Base-by-base conservation (phyloP, 192 early-diverging fungal genomes). In the Coemansia sp. region DNA sequence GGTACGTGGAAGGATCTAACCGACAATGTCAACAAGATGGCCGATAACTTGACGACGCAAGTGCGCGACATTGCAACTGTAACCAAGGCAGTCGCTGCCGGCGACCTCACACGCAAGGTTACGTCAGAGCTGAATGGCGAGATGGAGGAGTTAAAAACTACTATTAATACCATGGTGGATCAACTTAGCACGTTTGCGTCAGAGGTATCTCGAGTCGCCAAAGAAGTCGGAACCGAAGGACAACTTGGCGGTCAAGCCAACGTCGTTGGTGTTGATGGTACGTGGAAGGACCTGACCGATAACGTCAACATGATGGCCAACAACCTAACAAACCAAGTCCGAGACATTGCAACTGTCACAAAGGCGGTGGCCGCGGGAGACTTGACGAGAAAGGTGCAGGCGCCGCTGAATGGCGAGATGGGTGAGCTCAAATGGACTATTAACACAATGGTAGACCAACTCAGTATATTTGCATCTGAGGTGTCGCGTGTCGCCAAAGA, bases 401-500 rank as follows among this genome's bases (percentile, higher is more conserved):
- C 53, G 2, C 26, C 20, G n/a, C 28, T 55, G 10, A 59, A 64
- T n/a, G 87, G 87, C 26, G 87, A 89, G 69, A 87, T 87, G 52
- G 52, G 26, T 4, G 52, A n/a, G 0, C 52, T 54, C 1, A 66
- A 66, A 19, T 5, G 19, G 0, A 65, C 62, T 3, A 64, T 64
- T 17, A 64, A 64, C 40, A 40, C 38, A 0, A 64, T 64, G 65
- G 65, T 68, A 5, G 65, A 60, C 42, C 65, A 60, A 66, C 62
- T 87, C 3, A 54, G 68, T 3, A 83, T 74, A 1, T 90, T 90
- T 58, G 78, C 83, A 3, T 63, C 81, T 8, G 85, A 89, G 61
- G 89, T 90, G 26, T 83, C 87, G 0, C 85, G 89, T 57, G 86
- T 90, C 0, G 85, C 86, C 47, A 80, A 83, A 20, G 84, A 87